These are phyloP conservation scores for Scenedesmus sp. DNA, from an alignment of 163 green algal species.

Conservation along the genomic window DNA sequence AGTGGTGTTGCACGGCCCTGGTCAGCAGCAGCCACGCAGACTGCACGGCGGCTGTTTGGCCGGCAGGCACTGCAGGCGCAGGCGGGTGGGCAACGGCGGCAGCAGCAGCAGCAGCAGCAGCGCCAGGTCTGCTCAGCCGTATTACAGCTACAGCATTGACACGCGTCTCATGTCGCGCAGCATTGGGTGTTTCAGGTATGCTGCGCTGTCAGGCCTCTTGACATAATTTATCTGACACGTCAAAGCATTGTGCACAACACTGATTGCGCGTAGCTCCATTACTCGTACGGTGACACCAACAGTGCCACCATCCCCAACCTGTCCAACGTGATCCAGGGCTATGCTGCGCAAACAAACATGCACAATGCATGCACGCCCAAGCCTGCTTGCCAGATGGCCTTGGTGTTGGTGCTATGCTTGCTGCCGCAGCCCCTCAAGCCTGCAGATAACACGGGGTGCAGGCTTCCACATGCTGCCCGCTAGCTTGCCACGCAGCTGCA, in stretches of 20 bases:
- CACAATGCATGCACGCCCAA: no score
- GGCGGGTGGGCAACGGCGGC: background rate
- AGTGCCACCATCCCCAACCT: no score
- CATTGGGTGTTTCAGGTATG: background rate
- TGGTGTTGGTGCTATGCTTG: background rate
- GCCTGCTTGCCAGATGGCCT: no score
- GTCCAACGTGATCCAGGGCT: no score
- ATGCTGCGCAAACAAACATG: no score
- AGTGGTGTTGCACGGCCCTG: background rate
- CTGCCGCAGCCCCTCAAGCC: background rate
- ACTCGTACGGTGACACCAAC: no score
- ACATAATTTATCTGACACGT: background rate
- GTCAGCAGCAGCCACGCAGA: background rate
- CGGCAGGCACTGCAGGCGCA: background rate
- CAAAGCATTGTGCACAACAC: no score
- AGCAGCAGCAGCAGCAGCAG: background rate
- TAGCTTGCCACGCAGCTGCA: background rate
- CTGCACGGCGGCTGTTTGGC: background rate
- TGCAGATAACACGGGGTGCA: background rate
- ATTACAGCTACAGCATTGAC: slow-evolving; percentile 7
- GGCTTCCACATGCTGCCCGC: background rate
- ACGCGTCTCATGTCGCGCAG: background rate
- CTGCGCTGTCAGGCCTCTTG: background rate
- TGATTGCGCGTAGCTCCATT: no score
- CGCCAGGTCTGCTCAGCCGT: background rate